Evolutionary conservation across 2,329 filamentous ascomycete species (phyloP).

Genomic region (Sporothrix protearum): DNA sequence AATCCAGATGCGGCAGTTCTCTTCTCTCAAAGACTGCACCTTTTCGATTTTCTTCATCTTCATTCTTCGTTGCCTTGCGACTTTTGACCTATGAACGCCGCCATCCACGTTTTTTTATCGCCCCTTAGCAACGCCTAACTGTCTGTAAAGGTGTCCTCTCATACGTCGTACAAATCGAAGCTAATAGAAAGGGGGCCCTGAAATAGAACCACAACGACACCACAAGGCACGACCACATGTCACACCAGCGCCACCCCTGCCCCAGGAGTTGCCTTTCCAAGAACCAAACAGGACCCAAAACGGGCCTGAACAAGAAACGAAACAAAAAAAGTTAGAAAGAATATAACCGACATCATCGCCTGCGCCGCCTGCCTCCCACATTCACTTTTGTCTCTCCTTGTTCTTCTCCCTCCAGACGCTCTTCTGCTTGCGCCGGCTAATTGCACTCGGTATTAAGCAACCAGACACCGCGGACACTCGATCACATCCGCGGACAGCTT

Average conservation of each 20-base stretch:
- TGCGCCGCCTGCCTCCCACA: not conserved
- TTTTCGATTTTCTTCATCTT: not conserved
- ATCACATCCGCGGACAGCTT: not conserved
- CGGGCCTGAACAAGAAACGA: not conserved
- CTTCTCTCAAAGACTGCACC: not conserved
- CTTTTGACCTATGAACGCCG: not conserved
- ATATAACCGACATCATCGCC: conserved; percentile 14
- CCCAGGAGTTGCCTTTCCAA: not conserved
- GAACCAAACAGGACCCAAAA: not conserved
- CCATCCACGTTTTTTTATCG: not conserved
- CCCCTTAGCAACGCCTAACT: not conserved
- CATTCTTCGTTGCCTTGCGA: not conserved
- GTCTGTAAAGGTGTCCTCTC: conserved; percentile 9
- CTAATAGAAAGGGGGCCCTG: not conserved
- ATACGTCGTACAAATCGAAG: not conserved
- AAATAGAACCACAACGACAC: not conserved
- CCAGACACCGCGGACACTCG: not conserved
- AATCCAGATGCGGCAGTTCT: not conserved
- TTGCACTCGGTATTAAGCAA: conserved; percentile 17
- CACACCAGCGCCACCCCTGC: not conserved
- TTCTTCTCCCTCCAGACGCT: not conserved
- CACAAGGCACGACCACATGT: not conserved
- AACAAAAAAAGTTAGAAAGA: not conserved
- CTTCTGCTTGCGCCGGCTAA: conserved; percentile 1
- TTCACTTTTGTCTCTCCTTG: not conserved